Evolutionary conservation across 176 grass and related monocot species (phyloP), one percentile per base, ranked within the genome.

Genomic region (Oropetium thomaeum): DNA sequence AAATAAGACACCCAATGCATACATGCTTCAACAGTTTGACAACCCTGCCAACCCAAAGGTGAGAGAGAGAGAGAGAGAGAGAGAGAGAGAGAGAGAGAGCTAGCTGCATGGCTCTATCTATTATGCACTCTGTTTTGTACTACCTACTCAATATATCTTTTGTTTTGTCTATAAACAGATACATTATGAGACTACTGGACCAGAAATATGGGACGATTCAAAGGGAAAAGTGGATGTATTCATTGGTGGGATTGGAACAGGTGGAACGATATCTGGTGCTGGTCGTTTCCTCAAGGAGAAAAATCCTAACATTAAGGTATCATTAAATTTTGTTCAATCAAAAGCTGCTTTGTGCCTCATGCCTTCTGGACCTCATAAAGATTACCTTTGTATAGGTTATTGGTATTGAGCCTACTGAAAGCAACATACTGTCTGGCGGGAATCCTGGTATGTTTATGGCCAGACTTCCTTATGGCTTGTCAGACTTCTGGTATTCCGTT

Each of bases 171-270:
- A 74, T 37, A 61, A 73, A 81, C 78, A 97, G 94, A 71, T 98
- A 62, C 95, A 98, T 44, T 94, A 98, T 74, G 91, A 98, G 51
- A 90, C 89, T 76, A 98, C 95, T 28, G 95, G 95, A 11, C 95
- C 95, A 61, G 95, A 94, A 87, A 98, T 98, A 34, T 98, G 91
- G 95, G 91, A 98, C 79, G 95, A 98, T 84, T 92, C 95, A 77
- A 92, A 78, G 80, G 95, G 95, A 25, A 94, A 92, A 73, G 89
- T 94, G 26, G 91, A 94, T 73, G 92, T 94, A 75, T 92, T 98
- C 82, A 83, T 98, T 64, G 95, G 88, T 63, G 95, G 95, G 69
- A 92, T 98, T 15, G 91, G 95, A 77, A 98, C 95, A 23, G 95
- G 95, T 0, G 91, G 95, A 77, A 98, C 95, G 20, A 98, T 98